A percentile compares a stretch with the other conserved stretches of the same genome.
phyloP scores from a whole-genome alignment of 1,284 basidiomycete genomes.

The Tylopilus sp. region DNA sequence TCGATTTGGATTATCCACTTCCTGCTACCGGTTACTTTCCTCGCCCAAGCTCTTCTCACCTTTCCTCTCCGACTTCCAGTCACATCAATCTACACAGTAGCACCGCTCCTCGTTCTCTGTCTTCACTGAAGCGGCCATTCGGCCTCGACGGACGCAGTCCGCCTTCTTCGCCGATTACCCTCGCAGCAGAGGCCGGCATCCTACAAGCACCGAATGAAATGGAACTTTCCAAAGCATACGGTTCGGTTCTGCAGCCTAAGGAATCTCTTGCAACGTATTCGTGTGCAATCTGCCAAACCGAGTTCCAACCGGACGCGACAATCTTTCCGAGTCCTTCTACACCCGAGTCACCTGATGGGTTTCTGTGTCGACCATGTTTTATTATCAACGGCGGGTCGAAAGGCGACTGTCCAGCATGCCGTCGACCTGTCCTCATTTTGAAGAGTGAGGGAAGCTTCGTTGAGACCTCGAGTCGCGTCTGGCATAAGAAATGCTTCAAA shows the following conservation, averaged over 20 bases:
- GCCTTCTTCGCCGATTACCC: conserved; percentile 35
- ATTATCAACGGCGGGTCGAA: conserved; percentile 66
- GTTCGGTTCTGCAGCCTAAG: conserved; percentile 75
- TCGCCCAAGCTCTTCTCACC: conserved; percentile 40
- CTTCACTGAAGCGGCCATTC: conserved; percentile 51
- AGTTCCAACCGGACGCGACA: conserved; percentile 74
- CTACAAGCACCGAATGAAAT: conserved; percentile 58
- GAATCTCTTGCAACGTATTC: conserved; percentile 62
- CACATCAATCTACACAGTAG: conserved; percentile 58
- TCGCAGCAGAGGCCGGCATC: conserved; percentile 47
- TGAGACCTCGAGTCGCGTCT: conserved; percentile 61
- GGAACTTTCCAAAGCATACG: conserved; percentile 74
- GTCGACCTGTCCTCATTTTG: conserved; percentile 64
- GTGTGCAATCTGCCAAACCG: conserved; percentile 59
- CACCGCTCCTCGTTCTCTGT: conserved; percentile 50
- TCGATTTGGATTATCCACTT: conserved; percentile 14
- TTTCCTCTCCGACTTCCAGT: conserved; percentile 37
- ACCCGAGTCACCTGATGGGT: conserved; percentile 42
- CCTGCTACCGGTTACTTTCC: conserved; percentile 46
- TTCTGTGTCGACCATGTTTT: conserved; percentile 72
- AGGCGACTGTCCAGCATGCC: conserved; percentile 63
- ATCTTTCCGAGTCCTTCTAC: conserved; percentile 72
- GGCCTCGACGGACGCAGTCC: conserved; percentile 25
- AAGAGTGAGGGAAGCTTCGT: conserved; percentile 75
- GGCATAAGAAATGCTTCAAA: conserved; percentile 77